Conservation (phyloP, 805 yeast genomes). For the Lachancea dasiensis region DNA sequence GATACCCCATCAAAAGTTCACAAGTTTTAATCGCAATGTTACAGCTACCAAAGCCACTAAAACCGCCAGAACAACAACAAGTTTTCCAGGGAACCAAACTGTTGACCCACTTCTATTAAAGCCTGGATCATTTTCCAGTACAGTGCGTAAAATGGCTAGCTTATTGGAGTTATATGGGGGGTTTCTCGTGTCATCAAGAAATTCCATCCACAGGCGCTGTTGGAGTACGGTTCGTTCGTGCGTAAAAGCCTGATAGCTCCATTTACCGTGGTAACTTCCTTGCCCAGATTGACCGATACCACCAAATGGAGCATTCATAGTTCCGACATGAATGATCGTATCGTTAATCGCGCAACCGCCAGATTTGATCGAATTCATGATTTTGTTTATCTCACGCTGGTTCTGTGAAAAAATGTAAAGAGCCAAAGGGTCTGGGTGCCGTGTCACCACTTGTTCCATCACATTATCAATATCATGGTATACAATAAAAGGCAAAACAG, state of each 20-base stretch:
- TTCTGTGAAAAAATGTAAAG: conserved; percentile 58
- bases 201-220: conserved; percentile 63
- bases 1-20: too few relatives aligned
- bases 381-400: conserved; percentile 41
- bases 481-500: conserved; percentile 68
- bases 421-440: conserved; percentile 77
- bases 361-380: conserved; percentile 53
- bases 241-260: conserved; percentile 65
- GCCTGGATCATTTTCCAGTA: conserved; percentile 31
- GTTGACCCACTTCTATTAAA: conserved; percentile 35
- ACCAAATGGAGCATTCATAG: conserved; percentile 75
- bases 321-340: conserved; percentile 61
- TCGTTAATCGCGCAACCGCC: conserved; percentile 74
- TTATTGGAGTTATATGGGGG: conserved; percentile 49
- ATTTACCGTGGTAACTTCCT: conserved; percentile 76
- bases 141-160: conserved; percentile 22
- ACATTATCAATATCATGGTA: conserved; percentile 43
- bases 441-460: conserved; percentile 37
- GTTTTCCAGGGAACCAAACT: conserved; percentile 7
- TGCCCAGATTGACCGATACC: conserved; percentile 83
- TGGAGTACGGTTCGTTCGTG: conserved; percentile 64
- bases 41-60: conserved; percentile 3
- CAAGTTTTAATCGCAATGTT: too few relatives aligned
- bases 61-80: not conserved
- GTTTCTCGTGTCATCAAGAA: conserved; percentile 52